Evolutionary conservation across 495 filamentous ascomycete species (phyloP), one percentile per base, ranked within the genome.

Genomic region (Penicillium cosmopolitanum): DNA sequence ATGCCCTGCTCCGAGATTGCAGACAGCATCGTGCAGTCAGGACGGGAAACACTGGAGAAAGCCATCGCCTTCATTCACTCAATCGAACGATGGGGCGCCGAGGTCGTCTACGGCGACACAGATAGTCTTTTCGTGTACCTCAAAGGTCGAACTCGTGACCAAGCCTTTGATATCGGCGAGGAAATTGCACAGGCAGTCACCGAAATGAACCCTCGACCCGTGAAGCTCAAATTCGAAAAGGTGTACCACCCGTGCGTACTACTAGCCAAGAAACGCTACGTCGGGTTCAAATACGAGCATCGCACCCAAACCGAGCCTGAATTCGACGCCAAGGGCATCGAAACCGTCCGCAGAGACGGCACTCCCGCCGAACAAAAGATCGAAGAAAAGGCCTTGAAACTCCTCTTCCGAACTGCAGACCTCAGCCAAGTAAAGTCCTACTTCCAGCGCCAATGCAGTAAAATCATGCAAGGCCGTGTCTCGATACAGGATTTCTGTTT

Each of bases 1-100:
- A 98, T 98, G 96, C 95, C 95, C 4, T 98, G 95, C 71, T 89
- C 92, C 13, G 95, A 98, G 73, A 97, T 98, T 60, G 96, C 95
- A 33, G 95, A 98, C 76, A 96, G 92, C 74, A 98, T 98, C 68
- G 95, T 98, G 0, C 95, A 98, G 70, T 93, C 93, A 0, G 95
- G 89, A 4, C 87, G 94, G 13, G 95, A 98, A 73, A 98, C 93
- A 0, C 82, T 98, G 2, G 95, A 98, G 74, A 92, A 91, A 62
- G 91, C 96, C 23, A 97, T 97, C 60, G 90, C 90, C 3, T 81
- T 94, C 48, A 98, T 98, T 23, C 93, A 98, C 68, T 92, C 89
- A 4, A 84, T 93, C 8, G 83, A 87, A 47, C 81, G 84, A 43
- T 98, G 96, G 96, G 89, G 86, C 40, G 95, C 95, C 9, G 94